phyloP scores from a whole-genome alignment of 129 eudicot genomes.

The Flaveria bidentis region DNA sequence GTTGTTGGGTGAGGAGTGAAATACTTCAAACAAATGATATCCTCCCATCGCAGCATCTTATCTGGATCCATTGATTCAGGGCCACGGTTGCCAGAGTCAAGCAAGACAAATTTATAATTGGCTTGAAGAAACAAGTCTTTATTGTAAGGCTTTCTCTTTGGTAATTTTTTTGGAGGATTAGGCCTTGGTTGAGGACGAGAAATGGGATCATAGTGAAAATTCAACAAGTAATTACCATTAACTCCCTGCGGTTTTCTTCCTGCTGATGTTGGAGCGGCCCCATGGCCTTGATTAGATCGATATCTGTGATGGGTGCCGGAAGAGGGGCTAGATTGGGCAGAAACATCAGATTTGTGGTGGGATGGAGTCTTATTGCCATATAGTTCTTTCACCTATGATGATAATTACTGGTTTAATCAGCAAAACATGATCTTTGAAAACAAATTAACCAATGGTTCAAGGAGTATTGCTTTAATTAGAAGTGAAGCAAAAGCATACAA shows the following conservation, averaged over 20 bases:
- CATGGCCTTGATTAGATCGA: conserved; percentile 36
- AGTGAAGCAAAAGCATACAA: neutral
- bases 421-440: no score
- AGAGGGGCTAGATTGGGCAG: conserved; percentile 38
- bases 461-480: no score
- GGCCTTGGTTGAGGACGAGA: conserved; percentile 64
- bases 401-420: neutral
- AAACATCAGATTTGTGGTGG: conserved; percentile 41
- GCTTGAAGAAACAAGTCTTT: conserved; percentile 96
- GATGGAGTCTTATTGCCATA: conserved; percentile 37
- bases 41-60: conserved; percentile 87
- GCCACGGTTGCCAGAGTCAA: conserved; percentile 66
- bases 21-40: conserved; percentile 76
- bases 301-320: conserved; percentile 38
- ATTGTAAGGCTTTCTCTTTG: conserved; percentile 77
- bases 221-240: conserved; percentile 83
- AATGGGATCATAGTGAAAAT: conserved; percentile 89
- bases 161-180: conserved; percentile 62
- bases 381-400: conserved; percentile 45
- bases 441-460: no score
- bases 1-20: conserved; percentile 66
- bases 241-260: conserved; percentile 66
- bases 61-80: conserved; percentile 85
- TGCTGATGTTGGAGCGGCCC: conserved; percentile 40
- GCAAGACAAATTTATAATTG: conserved; percentile 78